phyloP scores from a whole-genome alignment of 495 filamentous ascomycete genomes.

The Astrocystis sublimbata region DNA sequence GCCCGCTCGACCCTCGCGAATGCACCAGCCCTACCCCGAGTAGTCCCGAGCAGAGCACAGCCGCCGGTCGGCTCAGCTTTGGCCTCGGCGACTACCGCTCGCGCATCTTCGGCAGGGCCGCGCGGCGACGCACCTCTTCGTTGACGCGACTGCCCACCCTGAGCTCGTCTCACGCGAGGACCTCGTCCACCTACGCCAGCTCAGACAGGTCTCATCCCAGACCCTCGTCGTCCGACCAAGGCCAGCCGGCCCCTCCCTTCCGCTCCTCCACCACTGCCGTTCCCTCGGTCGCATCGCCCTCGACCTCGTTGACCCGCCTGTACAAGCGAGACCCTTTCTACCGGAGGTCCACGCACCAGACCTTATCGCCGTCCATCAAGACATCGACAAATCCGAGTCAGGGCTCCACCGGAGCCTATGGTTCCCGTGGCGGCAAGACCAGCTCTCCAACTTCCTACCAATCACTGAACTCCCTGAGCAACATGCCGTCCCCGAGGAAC shows the following conservation, averaged over 20 bases:
- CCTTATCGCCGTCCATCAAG: background rate
- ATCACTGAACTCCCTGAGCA: background rate
- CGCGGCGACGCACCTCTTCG: constrained; percentile 20
- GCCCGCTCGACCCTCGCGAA: constrained; percentile 2
- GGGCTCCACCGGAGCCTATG: background rate
- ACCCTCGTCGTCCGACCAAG: constrained; percentile 20
- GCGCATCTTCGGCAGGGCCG: background rate
- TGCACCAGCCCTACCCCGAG: constrained; percentile 10
- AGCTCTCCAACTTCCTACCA: background rate
- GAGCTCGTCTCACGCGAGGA: constrained; percentile 19
- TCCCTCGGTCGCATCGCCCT: background rate
- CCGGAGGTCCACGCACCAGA: background rate
- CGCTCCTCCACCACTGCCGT: background rate
- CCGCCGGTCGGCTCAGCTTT: constrained; percentile 11
- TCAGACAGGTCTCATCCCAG: constrained; percentile 20
- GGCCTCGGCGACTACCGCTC: constrained; percentile 3
- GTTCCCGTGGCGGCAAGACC: background rate
- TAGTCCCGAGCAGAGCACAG: constrained; percentile 11
- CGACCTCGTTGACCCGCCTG: background rate
- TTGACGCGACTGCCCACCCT: constrained; percentile 26
- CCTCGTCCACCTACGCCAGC: constrained; percentile 20
- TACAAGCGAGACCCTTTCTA: constrained; percentile 1
- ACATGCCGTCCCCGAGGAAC: constrained; percentile 10
- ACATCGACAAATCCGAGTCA: background rate
- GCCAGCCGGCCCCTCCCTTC: constrained; percentile 19